These are phyloP conservation scores for Harrya chromipes DNA, from an alignment of 768 basidiomycete species.

Conservation along the genomic window DNA sequence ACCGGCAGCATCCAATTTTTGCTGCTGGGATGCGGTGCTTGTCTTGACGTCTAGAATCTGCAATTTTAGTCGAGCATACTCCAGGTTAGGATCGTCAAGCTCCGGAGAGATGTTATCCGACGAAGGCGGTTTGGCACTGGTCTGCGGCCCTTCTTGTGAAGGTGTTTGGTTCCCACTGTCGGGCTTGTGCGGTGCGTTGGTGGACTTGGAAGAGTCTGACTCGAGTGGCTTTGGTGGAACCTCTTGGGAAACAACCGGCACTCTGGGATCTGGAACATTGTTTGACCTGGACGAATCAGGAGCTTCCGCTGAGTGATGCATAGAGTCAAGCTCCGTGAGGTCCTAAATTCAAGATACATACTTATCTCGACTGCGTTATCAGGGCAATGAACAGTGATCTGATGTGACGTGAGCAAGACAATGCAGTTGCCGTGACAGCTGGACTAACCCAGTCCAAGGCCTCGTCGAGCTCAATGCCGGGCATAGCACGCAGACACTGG, in stretches of 20 bases:
- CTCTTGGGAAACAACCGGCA: background rate
- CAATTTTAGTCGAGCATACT: constrained; percentile 64
- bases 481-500: constrained; percentile 64
- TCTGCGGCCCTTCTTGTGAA: constrained; percentile 2
- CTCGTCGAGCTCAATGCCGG: constrained; percentile 76
- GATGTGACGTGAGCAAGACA: constrained; percentile 5
- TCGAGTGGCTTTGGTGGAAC: background rate
- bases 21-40: constrained; percentile 26
- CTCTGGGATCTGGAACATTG: constrained; percentile 3
- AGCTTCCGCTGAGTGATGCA: constrained; percentile 9
- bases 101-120: constrained; percentile 37
- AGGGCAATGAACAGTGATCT: constrained; percentile 67
- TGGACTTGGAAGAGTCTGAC: constrained; percentile 3
- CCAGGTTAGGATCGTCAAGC: constrained; percentile 52
- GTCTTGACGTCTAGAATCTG: constrained; percentile 47
- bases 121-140: constrained; percentile 15
- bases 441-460: constrained; percentile 84
- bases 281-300: constrained; percentile 9
- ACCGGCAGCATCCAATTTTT: constrained; percentile 28
- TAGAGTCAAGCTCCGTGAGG: background rate
- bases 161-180: background rate
- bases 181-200: constrained; percentile 28
- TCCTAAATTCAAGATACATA: constrained; percentile 10
- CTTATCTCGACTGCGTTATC: constrained; percentile 53
- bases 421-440: background rate